These are phyloP conservation scores for Penicillium goetzii DNA, from an alignment of 495 filamentous ascomycete genomes.

Conservation along the genomic window DNA sequence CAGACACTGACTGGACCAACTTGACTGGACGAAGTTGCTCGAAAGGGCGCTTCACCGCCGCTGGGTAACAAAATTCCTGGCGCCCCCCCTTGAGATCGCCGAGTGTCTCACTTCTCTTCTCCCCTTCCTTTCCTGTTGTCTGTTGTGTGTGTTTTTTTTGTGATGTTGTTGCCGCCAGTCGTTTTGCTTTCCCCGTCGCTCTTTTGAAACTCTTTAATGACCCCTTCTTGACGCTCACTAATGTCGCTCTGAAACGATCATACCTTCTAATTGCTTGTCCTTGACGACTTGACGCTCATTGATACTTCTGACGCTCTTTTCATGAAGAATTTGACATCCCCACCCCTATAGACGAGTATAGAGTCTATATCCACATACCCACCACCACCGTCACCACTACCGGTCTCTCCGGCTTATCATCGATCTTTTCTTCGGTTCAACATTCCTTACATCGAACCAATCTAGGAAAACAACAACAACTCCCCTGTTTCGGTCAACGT, in stretches of 20 bases:
- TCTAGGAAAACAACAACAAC: constrained; percentile 29
- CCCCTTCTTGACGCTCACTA: constrained; percentile 16
- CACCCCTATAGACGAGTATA: constrained; percentile 14
- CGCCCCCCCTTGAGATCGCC: constrained; percentile 29
- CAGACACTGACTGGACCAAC: no score
- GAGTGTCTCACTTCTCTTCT: constrained; percentile 32
- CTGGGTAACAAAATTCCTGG: constrained; percentile 43
- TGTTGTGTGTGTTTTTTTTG: constrained; percentile 13
- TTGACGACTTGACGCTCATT: constrained; percentile 30
- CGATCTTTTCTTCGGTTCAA: constrained; percentile 21
- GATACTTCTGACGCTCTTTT: constrained; percentile 28
- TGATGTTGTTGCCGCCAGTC: constrained; percentile 36
- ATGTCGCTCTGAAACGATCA: constrained; percentile 25
- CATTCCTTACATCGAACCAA: constrained; percentile 39
- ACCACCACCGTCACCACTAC: not conserved
- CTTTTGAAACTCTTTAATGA: constrained; percentile 45
- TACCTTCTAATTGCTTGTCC: constrained; percentile 22
- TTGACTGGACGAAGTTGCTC: not conserved
- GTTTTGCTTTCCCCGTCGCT: constrained; percentile 38
- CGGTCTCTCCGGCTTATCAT: not conserved
- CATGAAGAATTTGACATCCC: constrained; percentile 20
- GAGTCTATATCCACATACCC: constrained; percentile 13
- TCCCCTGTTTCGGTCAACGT: constrained; percentile 18
- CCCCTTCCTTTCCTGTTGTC: constrained; percentile 26
- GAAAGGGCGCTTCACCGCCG: constrained; percentile 38